Evolutionary conservation across 176 grass and related monocot species (phyloP).

Genomic region (Leersia perrieri): DNA sequence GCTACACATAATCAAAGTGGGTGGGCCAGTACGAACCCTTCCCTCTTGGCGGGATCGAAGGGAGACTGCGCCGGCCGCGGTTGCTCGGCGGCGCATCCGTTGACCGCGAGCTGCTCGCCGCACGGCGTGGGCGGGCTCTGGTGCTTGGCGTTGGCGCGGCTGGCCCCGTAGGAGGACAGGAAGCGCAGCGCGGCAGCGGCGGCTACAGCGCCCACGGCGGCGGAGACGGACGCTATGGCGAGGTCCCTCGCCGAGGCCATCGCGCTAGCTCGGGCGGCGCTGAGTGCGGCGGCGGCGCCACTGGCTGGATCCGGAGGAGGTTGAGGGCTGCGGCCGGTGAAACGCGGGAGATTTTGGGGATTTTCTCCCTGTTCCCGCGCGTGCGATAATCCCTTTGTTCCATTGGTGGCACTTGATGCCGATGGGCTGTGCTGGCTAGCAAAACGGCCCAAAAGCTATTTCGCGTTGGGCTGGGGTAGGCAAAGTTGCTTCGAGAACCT

Average conservation of each 20-base stretch:
- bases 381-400: background rate
- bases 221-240: constrained; percentile 60
- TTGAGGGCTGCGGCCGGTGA: background rate
- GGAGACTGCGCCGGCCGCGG: constrained; percentile 44
- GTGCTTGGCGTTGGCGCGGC: background rate
- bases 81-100: constrained; percentile 32
- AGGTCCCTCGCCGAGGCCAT: constrained; percentile 66
- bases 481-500: background rate
- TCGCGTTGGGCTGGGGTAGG: background rate
- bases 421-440: background rate
- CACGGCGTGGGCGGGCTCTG: background rate
- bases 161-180: constrained; percentile 31
- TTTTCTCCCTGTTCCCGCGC: background rate
- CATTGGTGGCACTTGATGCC: no score
- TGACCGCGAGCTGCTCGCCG: constrained; percentile 3
- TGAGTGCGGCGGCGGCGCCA: background rate
- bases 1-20: background rate
- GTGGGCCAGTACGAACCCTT: constrained; percentile 43
- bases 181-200: constrained; percentile 45
- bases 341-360: constrained; percentile 29
- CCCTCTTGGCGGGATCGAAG: constrained; percentile 70
- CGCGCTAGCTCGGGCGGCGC: background rate
- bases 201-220: constrained; percentile 53
- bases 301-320: background rate
- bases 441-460: background rate